Conservation (phyloP, 805 yeast species). For the Candida orba region DNA sequence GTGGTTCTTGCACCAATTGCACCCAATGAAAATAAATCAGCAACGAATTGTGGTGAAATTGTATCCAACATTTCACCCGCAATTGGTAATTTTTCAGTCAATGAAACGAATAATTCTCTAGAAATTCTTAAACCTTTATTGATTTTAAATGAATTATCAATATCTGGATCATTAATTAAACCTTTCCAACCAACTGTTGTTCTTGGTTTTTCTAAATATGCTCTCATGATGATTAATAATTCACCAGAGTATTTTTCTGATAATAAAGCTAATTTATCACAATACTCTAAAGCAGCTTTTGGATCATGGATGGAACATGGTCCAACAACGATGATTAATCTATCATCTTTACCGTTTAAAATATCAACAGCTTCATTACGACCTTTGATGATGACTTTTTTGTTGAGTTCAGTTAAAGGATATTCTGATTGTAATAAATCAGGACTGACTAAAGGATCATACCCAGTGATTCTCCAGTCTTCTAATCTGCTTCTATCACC, state of each 20-base stretch:
- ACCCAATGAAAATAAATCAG: slow-evolving; percentile 91
- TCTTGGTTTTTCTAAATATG: slow-evolving; percentile 95
- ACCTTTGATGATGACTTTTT: slow-evolving; percentile 61
- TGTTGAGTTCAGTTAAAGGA: slow-evolving; percentile 56
- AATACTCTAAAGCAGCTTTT: slow-evolving; percentile 84
- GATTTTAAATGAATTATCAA: slow-evolving; percentile 86
- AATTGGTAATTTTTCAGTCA: slow-evolving; percentile 82
- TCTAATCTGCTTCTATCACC: slow-evolving; percentile 79
- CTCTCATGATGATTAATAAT: slow-evolving; percentile 88
- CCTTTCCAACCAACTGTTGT: slow-evolving; percentile 99
- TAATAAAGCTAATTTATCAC: slow-evolving; percentile 51
- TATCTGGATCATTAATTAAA: slow-evolving; percentile 92
- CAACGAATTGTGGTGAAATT: slow-evolving; percentile 90
- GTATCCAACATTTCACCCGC: slow-evolving; percentile 98
- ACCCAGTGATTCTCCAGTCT: slow-evolving; percentile 78
- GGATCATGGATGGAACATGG: slow-evolving; percentile 98
- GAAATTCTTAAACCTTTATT: slow-evolving; percentile 90
- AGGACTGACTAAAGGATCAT: slow-evolving; percentile 95
- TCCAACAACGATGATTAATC: slow-evolving; percentile 84
- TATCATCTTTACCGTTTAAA: slow-evolving; percentile 76
- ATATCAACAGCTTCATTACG: slow-evolving; percentile 70
- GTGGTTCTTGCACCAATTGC: slow-evolving; percentile 99
- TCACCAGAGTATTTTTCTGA: slow-evolving; percentile 64
- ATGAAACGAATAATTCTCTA: slow-evolving; percentile 75
- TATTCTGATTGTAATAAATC: slow-evolving; percentile 83